Evolutionary conservation across 371 early-diverging fungal species (phyloP), one percentile per base, ranked within the genome.

Genomic region (Apophysomyces elegans): DNA sequence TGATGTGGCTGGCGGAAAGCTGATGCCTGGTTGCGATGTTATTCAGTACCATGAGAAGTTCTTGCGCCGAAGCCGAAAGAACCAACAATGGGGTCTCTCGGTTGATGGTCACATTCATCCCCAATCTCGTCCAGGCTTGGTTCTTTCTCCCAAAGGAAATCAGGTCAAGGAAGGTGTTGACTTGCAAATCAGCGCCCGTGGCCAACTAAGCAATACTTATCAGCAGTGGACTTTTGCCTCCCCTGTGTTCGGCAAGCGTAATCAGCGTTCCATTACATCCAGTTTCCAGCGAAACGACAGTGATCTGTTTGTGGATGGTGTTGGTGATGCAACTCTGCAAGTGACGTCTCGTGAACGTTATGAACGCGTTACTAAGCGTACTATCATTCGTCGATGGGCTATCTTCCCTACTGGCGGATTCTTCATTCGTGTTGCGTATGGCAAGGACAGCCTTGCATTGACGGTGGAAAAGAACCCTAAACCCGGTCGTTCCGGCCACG

Each of bases 1-100:
- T 61, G 88, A 88, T 54, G 72, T 77, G 38, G 83, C 82, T 21
- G 76, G 72, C 47, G 83, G 84, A 41, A 78, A 76, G 16, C 62
- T 81, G 37, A 46, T 68, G 14, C 65, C 66, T 37, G 67, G 68
- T n/a, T 63, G 73, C 37, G 71, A 75, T 37, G 59, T 79, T 36
- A 79, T 79, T 37, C 78, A 77, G 64, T 79, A 76, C 76, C 67
- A 68, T 37, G 73, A 77, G 26, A 79, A 82, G 57, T 65, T 76
- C 59, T 61, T 77, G 21, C 69, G 74, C 44, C 66, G 73, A 6
- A 77, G 71, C 45, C 77, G 73, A 37, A 81, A 79, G 66, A 77
- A 81, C 41, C 82, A 81, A 64, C 66, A 77, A 59, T 81, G 82
- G 82, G 69, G 79, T 38, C 71, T 82, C 35, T 70, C 79, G 18